These are phyloP conservation scores for Mucor lusitanicus DNA, from an alignment of 371 early-diverging fungal genomes.

Conservation along the genomic window DNA sequence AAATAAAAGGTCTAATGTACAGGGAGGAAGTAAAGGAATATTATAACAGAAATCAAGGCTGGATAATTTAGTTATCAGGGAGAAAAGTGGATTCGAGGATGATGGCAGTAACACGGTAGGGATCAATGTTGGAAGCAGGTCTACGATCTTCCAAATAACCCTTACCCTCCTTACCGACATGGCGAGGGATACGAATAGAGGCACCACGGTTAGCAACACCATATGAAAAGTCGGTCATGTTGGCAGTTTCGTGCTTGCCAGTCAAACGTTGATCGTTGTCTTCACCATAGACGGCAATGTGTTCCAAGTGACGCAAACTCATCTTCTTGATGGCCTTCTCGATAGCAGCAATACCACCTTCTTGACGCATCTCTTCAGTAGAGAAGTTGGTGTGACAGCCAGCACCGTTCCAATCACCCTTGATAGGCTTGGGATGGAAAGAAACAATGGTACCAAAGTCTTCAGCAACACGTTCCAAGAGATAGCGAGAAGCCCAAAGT, in stretches of 20 bases:
- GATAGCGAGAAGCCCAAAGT: constrained; percentile 60
- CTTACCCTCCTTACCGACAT: constrained; percentile 60
- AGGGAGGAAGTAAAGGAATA: not conserved
- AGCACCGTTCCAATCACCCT: constrained; percentile 64
- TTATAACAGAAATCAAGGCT: not conserved
- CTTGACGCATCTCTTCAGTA: constrained; percentile 60
- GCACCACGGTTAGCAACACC: constrained; percentile 70
- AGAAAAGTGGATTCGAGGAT: constrained; percentile 55
- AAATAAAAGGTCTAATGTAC: constrained; percentile 4
- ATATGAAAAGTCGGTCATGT: constrained; percentile 58
- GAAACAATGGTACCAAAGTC: constrained; percentile 62
- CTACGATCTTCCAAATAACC: constrained; percentile 67
- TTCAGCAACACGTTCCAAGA: constrained; percentile 60
- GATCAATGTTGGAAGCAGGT: constrained; percentile 69
- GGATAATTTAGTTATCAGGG: constrained; percentile 9
- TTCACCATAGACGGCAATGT: constrained; percentile 68
- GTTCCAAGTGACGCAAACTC: constrained; percentile 50
- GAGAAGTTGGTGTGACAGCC: constrained; percentile 61
- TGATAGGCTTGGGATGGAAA: constrained; percentile 60
- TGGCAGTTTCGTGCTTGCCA: constrained; percentile 63
- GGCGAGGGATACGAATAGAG: constrained; percentile 69
- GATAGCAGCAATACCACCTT: constrained; percentile 58
- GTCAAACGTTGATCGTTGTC: constrained; percentile 67
- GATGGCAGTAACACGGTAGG: constrained; percentile 62
- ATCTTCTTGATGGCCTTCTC: constrained; percentile 60